phyloP scores from a whole-genome alignment of 2,329 filamentous ascomycete genomes.

The Claviceps sp. region DNA sequence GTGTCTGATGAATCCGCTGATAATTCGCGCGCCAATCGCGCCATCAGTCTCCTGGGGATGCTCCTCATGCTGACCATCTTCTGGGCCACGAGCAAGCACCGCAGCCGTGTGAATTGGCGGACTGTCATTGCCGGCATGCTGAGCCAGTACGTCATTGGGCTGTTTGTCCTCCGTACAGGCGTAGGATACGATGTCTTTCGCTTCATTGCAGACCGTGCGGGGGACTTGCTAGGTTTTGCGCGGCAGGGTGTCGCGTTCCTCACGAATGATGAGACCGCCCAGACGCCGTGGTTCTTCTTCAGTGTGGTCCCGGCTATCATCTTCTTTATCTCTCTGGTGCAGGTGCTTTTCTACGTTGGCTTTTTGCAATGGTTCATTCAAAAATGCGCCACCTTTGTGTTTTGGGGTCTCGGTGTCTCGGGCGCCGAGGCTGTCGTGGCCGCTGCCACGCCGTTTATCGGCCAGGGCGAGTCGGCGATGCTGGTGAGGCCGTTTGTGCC shows the following conservation, averaged over 20 bases:
- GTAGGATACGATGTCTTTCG: conserved; percentile 84
- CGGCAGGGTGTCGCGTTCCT: conserved; percentile 61
- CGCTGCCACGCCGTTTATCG: conserved; percentile 84
- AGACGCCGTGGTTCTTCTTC: conserved; percentile 55
- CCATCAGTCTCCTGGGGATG: conserved; percentile 68
- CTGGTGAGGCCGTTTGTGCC: conserved; percentile 77
- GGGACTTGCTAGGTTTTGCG: conserved; percentile 63
- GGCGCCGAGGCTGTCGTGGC: conserved; percentile 90
- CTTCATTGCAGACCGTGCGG: conserved; percentile 68
- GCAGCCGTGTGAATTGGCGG: conserved; percentile 53
- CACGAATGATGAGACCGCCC: conserved; percentile 27
- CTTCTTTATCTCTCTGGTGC: conserved; percentile 90
- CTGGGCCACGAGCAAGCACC: conserved; percentile 58
- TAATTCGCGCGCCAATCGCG: conserved; percentile 70
- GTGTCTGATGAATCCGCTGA: conserved; percentile 55
- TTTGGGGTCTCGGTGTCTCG: conserved; percentile 76
- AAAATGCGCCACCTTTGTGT: conserved; percentile 84
- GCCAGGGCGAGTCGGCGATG: conserved; percentile 89
- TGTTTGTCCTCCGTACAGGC: conserved; percentile 73
- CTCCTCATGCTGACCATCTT: conserved; percentile 54
- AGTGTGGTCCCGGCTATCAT: conserved; percentile 81
- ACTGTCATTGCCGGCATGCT: conserved; percentile 83
- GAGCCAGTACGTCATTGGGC: conserved; percentile 71
- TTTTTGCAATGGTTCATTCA: conserved; percentile 79
- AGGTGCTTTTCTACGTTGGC: conserved; percentile 69